Conservation (phyloP, 2,329 filamentous ascomycete genomes). For the Parafenestella ontariensis region DNA sequence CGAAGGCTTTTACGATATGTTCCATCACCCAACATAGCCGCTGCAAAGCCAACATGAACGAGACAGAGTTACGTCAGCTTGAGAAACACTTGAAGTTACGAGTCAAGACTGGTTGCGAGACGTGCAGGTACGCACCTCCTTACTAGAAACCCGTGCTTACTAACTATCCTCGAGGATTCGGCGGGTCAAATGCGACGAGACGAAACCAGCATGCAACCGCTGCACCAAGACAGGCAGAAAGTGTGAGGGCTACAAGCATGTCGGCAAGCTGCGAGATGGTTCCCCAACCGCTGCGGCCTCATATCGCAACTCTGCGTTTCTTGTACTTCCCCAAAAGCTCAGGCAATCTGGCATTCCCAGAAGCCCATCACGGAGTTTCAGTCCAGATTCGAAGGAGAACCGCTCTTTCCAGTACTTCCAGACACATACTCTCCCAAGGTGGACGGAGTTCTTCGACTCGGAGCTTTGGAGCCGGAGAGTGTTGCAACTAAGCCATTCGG, state of each 20-base stretch:
- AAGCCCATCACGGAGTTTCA: slow-evolving; percentile 28
- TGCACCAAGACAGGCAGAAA: slow-evolving; percentile 48
- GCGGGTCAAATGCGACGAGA: slow-evolving; percentile 48
- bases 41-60: slow-evolving; percentile 24
- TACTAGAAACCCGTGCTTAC: neutral
- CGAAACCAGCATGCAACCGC: slow-evolving; percentile 39
- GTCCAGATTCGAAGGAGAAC: slow-evolving; percentile 30
- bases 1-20: neutral
- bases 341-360: slow-evolving; percentile 15
- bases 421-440: slow-evolving; percentile 34
- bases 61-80: slow-evolving; percentile 29
- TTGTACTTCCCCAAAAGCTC: slow-evolving; percentile 31
- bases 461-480: slow-evolving; percentile 39
- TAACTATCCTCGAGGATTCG: slow-evolving; percentile 32
- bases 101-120: slow-evolving; percentile 41
- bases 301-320: slow-evolving; percentile 34
- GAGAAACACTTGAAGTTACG: slow-evolving; percentile 39
- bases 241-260: slow-evolving; percentile 47
- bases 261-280: slow-evolving; percentile 11
- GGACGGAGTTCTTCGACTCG: slow-evolving; percentile 44
- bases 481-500: slow-evolving; percentile 34
- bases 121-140: slow-evolving; percentile 30
- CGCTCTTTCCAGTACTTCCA: slow-evolving; percentile 40
- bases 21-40: neutral
- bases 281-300: slow-evolving; percentile 28